Conservation (phyloP, 2,329 filamentous ascomycete genomes). For the Rutstroemia sp. region DNA sequence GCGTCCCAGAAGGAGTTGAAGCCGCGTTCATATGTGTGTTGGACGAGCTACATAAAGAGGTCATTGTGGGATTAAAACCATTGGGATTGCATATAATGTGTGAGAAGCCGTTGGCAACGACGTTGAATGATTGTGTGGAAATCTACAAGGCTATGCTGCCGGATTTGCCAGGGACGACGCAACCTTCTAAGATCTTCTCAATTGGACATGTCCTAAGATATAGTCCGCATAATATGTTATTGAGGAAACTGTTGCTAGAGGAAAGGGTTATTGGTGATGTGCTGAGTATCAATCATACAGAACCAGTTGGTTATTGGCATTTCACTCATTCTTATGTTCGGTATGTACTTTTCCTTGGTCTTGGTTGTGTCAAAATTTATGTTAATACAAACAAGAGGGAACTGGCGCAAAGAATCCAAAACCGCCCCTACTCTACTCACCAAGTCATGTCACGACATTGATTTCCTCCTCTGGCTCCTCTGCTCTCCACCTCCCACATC, state of each 20-base stretch:
- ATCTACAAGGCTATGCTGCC: conserved; percentile 56
- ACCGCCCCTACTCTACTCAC: conserved; percentile 80
- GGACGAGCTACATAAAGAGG: conserved; percentile 82
- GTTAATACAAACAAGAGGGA: conserved; percentile 50
- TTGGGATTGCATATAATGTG: conserved; percentile 79
- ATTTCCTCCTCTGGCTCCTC: conserved; percentile 85
- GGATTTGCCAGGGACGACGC: conserved; percentile 27
- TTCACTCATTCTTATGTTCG: conserved; percentile 85
- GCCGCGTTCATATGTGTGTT: conserved; percentile 67
- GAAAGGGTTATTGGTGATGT: conserved; percentile 76
- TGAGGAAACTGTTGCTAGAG: conserved; percentile 70
- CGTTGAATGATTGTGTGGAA: conserved; percentile 66
- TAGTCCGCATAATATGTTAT: conserved; percentile 81
- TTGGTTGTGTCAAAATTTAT: background rate
- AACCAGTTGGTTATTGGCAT: conserved; percentile 95
- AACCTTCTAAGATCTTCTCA: conserved; percentile 58
- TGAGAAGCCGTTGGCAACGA: conserved; percentile 88
- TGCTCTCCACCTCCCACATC: conserved; percentile 48
- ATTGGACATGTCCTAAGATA: conserved; percentile 93
- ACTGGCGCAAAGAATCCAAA: conserved; percentile 78
- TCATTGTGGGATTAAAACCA: conserved; percentile 65
- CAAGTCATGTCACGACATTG: conserved; percentile 95
- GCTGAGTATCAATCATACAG: conserved; percentile 80
- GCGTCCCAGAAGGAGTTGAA: conserved; percentile 37
- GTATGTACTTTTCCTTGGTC: conserved; percentile 27